Evolutionary conservation across 1,284 basidiomycete genomes (phyloP).

Genomic region (Rhodotorula sp.): DNA sequence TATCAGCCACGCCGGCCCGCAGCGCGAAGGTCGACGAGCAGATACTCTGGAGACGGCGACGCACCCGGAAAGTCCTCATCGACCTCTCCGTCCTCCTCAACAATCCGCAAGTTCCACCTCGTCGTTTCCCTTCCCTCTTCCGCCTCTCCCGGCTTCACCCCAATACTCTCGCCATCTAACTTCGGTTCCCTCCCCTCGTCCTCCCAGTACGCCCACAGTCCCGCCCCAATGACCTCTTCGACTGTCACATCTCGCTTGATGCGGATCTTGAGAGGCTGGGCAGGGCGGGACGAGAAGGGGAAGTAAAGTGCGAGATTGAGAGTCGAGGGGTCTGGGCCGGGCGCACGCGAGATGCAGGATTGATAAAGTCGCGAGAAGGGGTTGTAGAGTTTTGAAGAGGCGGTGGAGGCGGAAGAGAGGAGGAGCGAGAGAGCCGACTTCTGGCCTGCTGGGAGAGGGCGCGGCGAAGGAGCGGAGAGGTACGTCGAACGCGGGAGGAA

Average conservation of each 20-base stretch:
- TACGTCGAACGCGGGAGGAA: conserved; percentile 21
- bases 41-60: conserved; percentile 26
- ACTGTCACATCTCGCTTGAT: conserved; percentile 86
- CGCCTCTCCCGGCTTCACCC: conserved; percentile 47
- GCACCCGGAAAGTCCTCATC: conserved; percentile 96
- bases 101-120: conserved; percentile 92
- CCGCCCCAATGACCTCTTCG: conserved; percentile 93
- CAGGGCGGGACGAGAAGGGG: conserved; percentile 70
- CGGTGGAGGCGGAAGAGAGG: conserved; percentile 58
- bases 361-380: conserved; percentile 80
- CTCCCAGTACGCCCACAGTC: conserved; percentile 88
- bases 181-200: conserved; percentile 70
- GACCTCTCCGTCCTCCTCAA: conserved; percentile 88
- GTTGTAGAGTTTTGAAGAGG: conserved; percentile 52
- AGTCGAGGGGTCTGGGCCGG: conserved; percentile 43
- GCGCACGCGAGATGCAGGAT: conserved; percentile 56
- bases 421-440: conserved; percentile 64
- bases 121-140: conserved; percentile 62
- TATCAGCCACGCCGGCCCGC: neutral
- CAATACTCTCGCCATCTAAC: conserved; percentile 54
- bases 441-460: neutral
- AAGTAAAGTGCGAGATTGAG: conserved; percentile 78
- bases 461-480: conserved; percentile 5
- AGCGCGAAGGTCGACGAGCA: conserved; percentile 3
- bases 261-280: conserved; percentile 55